Base-by-base conservation (phyloP, 257 asterid species). In the Salvia rosmarinus region DNA sequence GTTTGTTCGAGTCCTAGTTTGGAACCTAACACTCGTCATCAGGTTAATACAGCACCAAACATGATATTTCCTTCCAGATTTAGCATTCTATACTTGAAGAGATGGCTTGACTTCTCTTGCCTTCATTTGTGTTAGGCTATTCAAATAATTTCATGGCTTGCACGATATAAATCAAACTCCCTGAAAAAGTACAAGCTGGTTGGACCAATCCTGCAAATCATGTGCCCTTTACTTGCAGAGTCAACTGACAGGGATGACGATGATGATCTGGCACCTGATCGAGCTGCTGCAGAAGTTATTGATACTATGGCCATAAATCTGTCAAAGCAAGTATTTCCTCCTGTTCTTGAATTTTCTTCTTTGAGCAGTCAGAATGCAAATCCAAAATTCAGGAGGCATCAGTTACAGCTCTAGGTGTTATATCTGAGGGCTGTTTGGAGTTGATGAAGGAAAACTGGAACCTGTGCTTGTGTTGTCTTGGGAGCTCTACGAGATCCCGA, bases 61-160 rank as follows among this genome's bases (percentile, higher is more conserved):
- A 21, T 28, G 37, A 74, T 64, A 35, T 32, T 60, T 30, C 52
- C 42, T 2, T 47, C 60, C 57, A 13, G 55, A 44, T 74, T 52
- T 43, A 58, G 21, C 68, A 61, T 71, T 67, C 16, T 56, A 8
- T 32, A n/a, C 42, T 64, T 20, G 34, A 51, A 49, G 63, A 47
- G 25, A n/a, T n/a, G n/a, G 47, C 71, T 44, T 64, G 68, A 35
- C 67, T 58, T 75, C 25, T 65, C 51, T 51, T 67, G 62, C 52
- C 73, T 61, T 40, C 64, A 57, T 62, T 28, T 70, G 65, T 85
- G 71, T 70, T 87, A 95, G 99, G 96, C 98, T 74, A 88, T 95
- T 81, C 99, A 95, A 87, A 95, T 95, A 61, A 87, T 95, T 78
- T 95, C 99, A 70, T 91, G 99, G 99, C 99, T 95, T 77, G 96